Base-by-base conservation (phyloP, 164 flowering plant species). In the Umbilicus rupestris region DNA sequence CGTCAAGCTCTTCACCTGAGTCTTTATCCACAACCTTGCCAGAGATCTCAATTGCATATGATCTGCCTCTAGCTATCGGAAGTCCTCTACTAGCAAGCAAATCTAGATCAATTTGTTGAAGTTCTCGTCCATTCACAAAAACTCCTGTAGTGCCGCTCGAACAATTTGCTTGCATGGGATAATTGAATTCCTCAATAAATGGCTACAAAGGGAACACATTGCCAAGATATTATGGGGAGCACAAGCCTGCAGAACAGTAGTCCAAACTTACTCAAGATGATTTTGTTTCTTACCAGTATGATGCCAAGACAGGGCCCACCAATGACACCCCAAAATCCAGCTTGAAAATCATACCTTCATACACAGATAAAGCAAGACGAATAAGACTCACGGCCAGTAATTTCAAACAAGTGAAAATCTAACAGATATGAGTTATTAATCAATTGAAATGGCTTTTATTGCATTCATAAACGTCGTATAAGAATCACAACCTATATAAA, bases 301-400 rank as follows among this genome's bases (percentile, higher is more conserved):
- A 90, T 84, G 73, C 97, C 97, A 28, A 85, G 84, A 77, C 99
- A 91, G 62, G 84, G 96, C 12, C 88, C 86, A 26, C 88, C 92
- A 74, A 85, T 82, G 69, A 83, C 83, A 71, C 99, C 99, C 99
- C 99, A 94, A 69, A 94, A 94, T 71, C 99, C 99, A 76, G 93
- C 98, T 75, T 75, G 78, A 68, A 33, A 74, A 67, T 94, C 98
- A 72, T 94, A 94, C 98, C 98, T 94, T n/a, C n/a, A 57, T 64
- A 31, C 50, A 50, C 17, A 26, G 20, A 73, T 33, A 67, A 14
- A 31, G 35, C 45, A n/a, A 46, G 59, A 65, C 37, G 3, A 33
- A 63, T 67, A 37, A 63, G 26, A 63, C 0, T 2, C 46, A 37
- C 26, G 20, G 45, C 65, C 4, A 5, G 45, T 9, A 37, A 63